Evolutionary conservation across 2,329 filamentous ascomycete species (phyloP), one percentile per base, ranked within the genome.

Genomic region (Boeremia exigua): DNA sequence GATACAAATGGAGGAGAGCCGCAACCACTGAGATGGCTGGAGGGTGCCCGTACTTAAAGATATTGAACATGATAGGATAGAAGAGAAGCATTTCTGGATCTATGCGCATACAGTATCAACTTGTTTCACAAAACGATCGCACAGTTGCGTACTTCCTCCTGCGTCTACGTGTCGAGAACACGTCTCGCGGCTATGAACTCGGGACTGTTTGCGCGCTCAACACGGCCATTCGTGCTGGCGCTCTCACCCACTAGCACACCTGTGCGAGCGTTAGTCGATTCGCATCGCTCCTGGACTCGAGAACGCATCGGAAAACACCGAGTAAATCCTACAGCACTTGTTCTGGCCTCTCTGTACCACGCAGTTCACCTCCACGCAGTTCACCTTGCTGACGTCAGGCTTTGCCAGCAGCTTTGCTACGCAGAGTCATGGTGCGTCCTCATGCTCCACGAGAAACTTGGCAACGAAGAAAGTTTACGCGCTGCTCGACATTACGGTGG

Each of bases 31-130:
- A 47, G 45, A 48, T 71, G 68, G 70, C 65, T 69, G 11, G 58
- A 39, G 43, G 58, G 58, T 29, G 67, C 19, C 19, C 19, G 19
- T 70, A 14, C 48, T 73, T 37, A 58, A 61, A 17, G 69, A 68
- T 10, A 68, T 70, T 52, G 59, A 65, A 44, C 65, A 68, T 51
- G 68, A 67, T 10, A 67, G 66, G 42, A 60, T 70, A 54, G 55
- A 60, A 28, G 65, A 65, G 36, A 61, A 61, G 44, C 69, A 70
- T 44, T 67, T 71, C 47, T 72, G 65, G 66, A 65, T 65, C 12
- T 56, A 69, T 38, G 63, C 59, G 15, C 65, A 63, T 58, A 57
- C 54, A 23, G 48, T 43, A 12, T 57, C 38, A 45, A 37, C 8
- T 39, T 8, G 25, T 10, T 28, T n/a, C 9, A 6, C 6, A 15